These are phyloP conservation scores for Mycena galericulata DNA, from an alignment of 768 basidiomycete species.

Conservation along the genomic window DNA sequence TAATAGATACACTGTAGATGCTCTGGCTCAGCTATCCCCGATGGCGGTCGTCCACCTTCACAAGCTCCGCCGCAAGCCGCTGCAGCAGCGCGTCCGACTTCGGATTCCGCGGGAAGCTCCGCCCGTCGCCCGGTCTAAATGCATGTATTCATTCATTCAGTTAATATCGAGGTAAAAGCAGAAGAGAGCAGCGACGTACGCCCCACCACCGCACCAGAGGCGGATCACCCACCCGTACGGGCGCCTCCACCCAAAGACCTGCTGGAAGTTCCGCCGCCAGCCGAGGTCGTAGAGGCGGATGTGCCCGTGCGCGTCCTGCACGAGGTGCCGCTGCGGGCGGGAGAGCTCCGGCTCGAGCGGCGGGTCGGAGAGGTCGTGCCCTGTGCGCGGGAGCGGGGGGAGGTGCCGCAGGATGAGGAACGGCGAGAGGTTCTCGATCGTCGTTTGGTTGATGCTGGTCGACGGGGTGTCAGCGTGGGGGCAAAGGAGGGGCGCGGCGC, in stretches of 20 bases:
- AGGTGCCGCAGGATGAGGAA: slow-evolving; percentile 80
- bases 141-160: not conserved
- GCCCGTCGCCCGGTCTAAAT: slow-evolving; percentile 73
- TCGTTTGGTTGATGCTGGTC: slow-evolving; percentile 86
- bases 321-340: slow-evolving; percentile 70
- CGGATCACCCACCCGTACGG: slow-evolving; percentile 65
- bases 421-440: slow-evolving; percentile 80
- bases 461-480: not conserved
- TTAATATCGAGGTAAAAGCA: not conserved
- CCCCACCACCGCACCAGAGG: slow-evolving; percentile 70
- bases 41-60: slow-evolving; percentile 56
- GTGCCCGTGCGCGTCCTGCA: slow-evolving; percentile 70
- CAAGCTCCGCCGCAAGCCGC: slow-evolving; percentile 72
- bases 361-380: slow-evolving; percentile 70
- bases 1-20: no score
- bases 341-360: slow-evolving; percentile 81
- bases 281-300: slow-evolving; percentile 81
- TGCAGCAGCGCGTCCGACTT: slow-evolving; percentile 73
- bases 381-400: slow-evolving; percentile 67
- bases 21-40: no score
- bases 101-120: slow-evolving; percentile 75
- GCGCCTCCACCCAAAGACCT: slow-evolving; percentile 72
- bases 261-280: slow-evolving; percentile 75
- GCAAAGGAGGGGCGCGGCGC: not conserved
- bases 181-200: slow-evolving; percentile 61